Evolutionary conservation across 2,329 filamentous ascomycete genomes (phyloP).

Genomic region (Ascochyta lentis): DNA sequence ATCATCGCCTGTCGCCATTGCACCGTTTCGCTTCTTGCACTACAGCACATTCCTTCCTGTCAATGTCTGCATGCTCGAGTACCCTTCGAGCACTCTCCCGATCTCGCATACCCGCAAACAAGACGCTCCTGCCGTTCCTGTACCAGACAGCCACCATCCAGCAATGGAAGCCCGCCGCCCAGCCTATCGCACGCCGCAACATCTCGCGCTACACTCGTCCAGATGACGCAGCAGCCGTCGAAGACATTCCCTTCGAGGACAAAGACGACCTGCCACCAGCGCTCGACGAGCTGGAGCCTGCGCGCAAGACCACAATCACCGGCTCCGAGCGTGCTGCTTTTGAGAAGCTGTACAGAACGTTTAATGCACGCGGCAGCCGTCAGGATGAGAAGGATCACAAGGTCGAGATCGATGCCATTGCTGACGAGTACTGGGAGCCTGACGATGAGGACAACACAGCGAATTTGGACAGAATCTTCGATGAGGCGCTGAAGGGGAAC

Average conservation of each 20-base stretch:
- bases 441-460: conserved; percentile 31
- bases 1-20: background rate
- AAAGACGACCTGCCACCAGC: conserved; percentile 50
- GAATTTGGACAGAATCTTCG: conserved; percentile 41
- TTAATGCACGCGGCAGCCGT: conserved; percentile 28
- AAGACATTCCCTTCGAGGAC: conserved; percentile 26
- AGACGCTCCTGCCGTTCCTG: conserved; percentile 68
- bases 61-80: conserved; percentile 43
- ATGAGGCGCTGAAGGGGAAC: conserved; percentile 31
- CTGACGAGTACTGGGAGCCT: conserved; percentile 42
- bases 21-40: background rate
- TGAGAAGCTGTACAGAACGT: conserved; percentile 42
- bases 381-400: conserved; percentile 20
- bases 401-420: conserved; percentile 37
- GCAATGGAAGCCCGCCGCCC: conserved; percentile 38
- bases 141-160: conserved; percentile 74
- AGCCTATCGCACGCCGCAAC: conserved; percentile 29
- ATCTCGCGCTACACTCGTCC: conserved; percentile 34
- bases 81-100: conserved; percentile 43
- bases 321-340: conserved; percentile 45
- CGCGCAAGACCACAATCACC: conserved; percentile 45
- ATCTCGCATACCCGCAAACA: conserved; percentile 36
- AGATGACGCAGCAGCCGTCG: conserved; percentile 62
- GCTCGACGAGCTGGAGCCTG: conserved; percentile 24
- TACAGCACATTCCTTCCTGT: background rate